Base-by-base conservation (phyloP, 176 grass and related monocot genomes). In the Oryza coarctata region DNA sequence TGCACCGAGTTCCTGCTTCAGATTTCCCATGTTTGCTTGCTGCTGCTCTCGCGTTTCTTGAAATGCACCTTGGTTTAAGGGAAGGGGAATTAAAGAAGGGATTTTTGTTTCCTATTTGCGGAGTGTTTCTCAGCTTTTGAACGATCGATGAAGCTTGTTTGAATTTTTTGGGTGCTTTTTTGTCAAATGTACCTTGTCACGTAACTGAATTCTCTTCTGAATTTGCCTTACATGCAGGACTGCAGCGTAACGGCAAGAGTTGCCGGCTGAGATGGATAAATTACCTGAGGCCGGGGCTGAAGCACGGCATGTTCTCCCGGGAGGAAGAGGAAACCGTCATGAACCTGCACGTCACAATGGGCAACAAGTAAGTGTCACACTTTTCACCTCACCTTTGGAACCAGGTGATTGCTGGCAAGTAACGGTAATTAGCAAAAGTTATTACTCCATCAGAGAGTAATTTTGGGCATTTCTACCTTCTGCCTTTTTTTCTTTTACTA, bases 241-340 rank as follows among this genome's bases (percentile, higher is more conserved):
- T 98, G 41, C 82, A 95, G 79, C 68, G 96, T 28, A 98, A 98
- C 84, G 96, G 96, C 71, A 98, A 98, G 87, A 98, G 96, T 70
- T 98, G 96, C 86, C 84, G 96, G 82, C 87, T 98, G 82, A 87
- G 96, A 33, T 98, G 96, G 96, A 98, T 95, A 68, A 98, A 98
- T 77, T 98, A 98, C 81, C 93, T 98, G 69, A 86, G 93, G 81
- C 96, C 96, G 60, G 96, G 96, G 60, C 74, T 98, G 30, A 98
- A 95, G 86, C 96, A 90, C 82, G 87, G 93, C 68, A 77, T 82
- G 85, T 95, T 98, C 79, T 91, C 93, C 41, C 18, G 0, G 40
- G 89, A 88, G 29, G 96, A 98, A 63, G 93, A 95, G 28, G 83
- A 84, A 7, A 90, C 76, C 28, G 80, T 95, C 44, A 84, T 91